These are phyloP conservation scores for Ceratocystiopsis minuta DNA, from an alignment of 2,329 filamentous ascomycete species.

Conservation along the genomic window DNA sequence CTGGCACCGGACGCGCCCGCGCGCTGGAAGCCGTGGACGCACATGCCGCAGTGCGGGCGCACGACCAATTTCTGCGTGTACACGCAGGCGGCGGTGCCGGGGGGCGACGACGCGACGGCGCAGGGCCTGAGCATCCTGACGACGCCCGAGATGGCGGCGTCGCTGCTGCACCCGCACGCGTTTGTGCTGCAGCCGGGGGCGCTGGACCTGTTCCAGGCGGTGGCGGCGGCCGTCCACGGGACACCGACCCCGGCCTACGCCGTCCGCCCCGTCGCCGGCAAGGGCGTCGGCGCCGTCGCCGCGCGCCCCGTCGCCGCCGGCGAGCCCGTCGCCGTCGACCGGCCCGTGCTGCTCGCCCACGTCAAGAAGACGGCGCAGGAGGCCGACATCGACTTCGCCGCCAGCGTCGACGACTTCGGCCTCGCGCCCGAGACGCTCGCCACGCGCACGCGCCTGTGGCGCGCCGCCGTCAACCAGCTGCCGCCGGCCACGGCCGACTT, in stretches of 20 bases:
- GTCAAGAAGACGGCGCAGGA: neutral
- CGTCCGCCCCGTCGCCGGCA: conserved; percentile 1
- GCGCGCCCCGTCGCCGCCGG: conserved; percentile 14
- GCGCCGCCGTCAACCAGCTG: no score
- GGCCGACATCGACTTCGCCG: neutral
- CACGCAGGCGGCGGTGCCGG: conserved; percentile 9
- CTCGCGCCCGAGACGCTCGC: conserved; percentile 2
- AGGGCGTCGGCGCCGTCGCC: conserved; percentile 17
- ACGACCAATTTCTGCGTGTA: conserved; percentile 12
- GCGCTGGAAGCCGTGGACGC: conserved; percentile 13
- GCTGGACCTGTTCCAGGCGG: neutral
- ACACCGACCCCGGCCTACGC: neutral
- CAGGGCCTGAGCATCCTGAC: conserved; percentile 10
- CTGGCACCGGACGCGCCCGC: neutral
- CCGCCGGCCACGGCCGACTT: no score
- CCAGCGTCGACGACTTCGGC: conserved; percentile 4
- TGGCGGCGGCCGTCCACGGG: neutral
- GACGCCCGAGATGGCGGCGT: conserved; percentile 17
- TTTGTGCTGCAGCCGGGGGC: neutral
- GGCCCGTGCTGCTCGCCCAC: conserved; percentile 14
- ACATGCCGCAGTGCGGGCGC: conserved; percentile 11
- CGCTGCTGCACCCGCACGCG: conserved; percentile 4
- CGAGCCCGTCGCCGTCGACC: conserved; percentile 16
- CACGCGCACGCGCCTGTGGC: neutral
- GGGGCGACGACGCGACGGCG: neutral